These are phyloP conservation scores for Ceratocystis variospora DNA, from an alignment of 2,329 filamentous ascomycete species.

Conservation along the genomic window DNA sequence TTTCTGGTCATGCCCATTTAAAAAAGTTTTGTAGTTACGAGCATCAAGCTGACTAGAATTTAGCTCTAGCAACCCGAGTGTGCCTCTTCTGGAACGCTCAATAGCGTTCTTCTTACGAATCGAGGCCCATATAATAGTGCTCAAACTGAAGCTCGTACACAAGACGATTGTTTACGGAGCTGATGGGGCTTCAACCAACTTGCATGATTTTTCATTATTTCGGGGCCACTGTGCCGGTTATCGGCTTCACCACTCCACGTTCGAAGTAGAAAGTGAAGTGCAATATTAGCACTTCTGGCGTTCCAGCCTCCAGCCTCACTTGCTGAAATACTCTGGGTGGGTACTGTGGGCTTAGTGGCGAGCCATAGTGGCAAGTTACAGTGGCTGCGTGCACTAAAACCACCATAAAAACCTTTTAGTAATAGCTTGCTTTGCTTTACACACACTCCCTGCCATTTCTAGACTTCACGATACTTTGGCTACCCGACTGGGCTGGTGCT, in stretches of 20 bases:
- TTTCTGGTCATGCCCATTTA: background rate
- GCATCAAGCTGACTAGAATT: no score
- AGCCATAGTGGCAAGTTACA: background rate
- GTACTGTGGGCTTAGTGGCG: background rate
- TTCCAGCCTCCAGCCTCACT: background rate
- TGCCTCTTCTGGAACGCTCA: no score
- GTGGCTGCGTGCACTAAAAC: background rate
- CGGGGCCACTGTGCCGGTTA: background rate
- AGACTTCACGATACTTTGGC: no score
- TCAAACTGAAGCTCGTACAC: background rate
- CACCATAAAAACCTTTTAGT: background rate
- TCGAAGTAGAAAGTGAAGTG: background rate
- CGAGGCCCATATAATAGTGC: background rate
- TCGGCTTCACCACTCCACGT: background rate
- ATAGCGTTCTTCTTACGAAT: background rate
- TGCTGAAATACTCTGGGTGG: background rate
- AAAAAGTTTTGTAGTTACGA: background rate
- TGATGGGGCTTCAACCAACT: background rate
- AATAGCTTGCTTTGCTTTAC: no score
- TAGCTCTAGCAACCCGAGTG: no score
- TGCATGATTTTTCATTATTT: background rate
- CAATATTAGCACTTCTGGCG: background rate
- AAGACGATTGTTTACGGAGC: no score
- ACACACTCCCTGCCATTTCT: no score
- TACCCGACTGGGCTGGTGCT: no score